Conservation (phyloP, 257 asterid genomes). For the Apocynum venetum region DNA sequence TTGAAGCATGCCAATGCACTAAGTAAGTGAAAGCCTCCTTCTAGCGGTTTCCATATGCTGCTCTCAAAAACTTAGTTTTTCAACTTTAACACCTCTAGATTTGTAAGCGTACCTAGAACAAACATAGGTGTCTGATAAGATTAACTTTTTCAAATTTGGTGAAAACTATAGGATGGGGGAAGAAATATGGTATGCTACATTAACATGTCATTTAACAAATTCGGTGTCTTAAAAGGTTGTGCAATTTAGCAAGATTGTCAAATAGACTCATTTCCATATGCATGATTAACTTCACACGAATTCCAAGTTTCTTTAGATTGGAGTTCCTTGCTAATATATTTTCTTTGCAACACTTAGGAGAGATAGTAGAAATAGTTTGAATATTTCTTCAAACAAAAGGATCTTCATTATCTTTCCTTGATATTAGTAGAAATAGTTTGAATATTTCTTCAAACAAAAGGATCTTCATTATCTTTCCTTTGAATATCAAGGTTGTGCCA, state of each 20-base stretch:
- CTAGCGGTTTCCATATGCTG: slow-evolving; percentile 35
- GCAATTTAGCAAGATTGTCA: slow-evolving; percentile 33
- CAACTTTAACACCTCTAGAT: slow-evolving; percentile 42
- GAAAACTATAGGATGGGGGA: slow-evolving; percentile 40
- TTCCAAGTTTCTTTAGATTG: slow-evolving; percentile 34
- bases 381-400: slow-evolving; percentile 37
- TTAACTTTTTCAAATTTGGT: slow-evolving; percentile 38
- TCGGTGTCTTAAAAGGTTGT: slow-evolving; percentile 31
- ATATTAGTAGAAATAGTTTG: slow-evolving; percentile 30
- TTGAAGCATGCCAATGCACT: slow-evolving; percentile 37
- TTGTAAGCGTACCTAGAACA: slow-evolving; percentile 31
- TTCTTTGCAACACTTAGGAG: slow-evolving; percentile 38
- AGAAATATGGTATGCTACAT: slow-evolving; percentile 22
- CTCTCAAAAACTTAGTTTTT: slow-evolving; percentile 26
- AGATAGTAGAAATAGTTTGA: slow-evolving; percentile 31
- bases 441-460: slow-evolving; percentile 33
- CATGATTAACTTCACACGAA: slow-evolving; percentile 28
- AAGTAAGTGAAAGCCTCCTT: slow-evolving; percentile 38
- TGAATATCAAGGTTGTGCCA: slow-evolving; percentile 28
- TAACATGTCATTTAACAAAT: slow-evolving; percentile 34
- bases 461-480: slow-evolving; percentile 37
- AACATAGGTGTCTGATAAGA: slow-evolving; percentile 38
- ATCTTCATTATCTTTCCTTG: slow-evolving; percentile 30
- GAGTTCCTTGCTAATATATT: slow-evolving; percentile 36
- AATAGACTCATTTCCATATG: slow-evolving; percentile 22